Evolutionary conservation across 2,329 filamentous ascomycete genomes (phyloP), one percentile per base, ranked within the genome.

Genomic region (Colletotrichum lupini): DNA sequence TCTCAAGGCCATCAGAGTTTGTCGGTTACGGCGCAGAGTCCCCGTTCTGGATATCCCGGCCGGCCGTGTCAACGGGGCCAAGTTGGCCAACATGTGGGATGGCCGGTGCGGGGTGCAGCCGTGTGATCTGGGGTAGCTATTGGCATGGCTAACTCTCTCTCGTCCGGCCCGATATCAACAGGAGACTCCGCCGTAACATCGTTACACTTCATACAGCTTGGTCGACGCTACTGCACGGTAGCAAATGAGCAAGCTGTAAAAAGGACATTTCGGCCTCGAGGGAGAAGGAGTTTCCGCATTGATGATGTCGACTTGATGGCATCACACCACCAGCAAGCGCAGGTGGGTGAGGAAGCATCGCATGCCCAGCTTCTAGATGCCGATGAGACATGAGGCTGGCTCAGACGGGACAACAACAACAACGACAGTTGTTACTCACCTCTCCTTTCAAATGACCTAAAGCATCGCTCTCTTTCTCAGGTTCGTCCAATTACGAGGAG

Each of bases 101-200:
- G 42, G 19, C 56, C 59, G 67, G 56, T 73, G 71, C 56, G 71
- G 71, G 71, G 70, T 73, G 70, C 70, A 73, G 59, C 67, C 59
- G 67, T 70, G 67, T 70, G 70, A 73, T 73, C 70, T 65, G 70
- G 70, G 70, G 71, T 71, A 71, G 56, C 61, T 70, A 35, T 65
- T 73, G 55, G 71, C 49, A 66, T 65, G 42, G 37, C 28, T 66
- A 60, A 53, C 37, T 37, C 22, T 32, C 22, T 32, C 26, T 71
- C 49, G 53, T 61, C 67, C 71, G 71, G 71, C 35, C 71, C 71
- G 67, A 73, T 71, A 66, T 73, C 61, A 71, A 73, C 71, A 73
- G 71, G 67, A 73, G 71, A 73, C 71, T 73, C 71, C 71, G 71
- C 67, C 67, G 8, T 73, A 28, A 30, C 71, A 62, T 66, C 56